Percentiles rank a stretch among this genome's conserved stretches.
Conservation (phyloP, 2,329 filamentous ascomycete genomes). For the Colletotrichum cereale region DNA sequence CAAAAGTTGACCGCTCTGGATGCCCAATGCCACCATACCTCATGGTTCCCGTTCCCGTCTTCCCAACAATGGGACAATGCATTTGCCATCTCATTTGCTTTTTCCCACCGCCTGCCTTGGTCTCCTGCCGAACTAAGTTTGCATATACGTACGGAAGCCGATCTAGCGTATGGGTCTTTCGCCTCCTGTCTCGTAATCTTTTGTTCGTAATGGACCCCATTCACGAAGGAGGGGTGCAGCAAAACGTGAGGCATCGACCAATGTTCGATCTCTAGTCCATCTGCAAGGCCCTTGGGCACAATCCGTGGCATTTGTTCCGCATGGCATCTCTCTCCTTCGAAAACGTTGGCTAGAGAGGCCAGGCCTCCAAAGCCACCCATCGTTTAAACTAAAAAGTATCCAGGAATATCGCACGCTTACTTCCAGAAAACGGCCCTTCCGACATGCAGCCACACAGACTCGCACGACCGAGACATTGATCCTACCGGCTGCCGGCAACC, state of each 20-base stretch:
- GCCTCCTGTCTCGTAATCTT: slow-evolving; percentile 13
- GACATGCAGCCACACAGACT: slow-evolving; percentile 34
- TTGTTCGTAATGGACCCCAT: slow-evolving; percentile 5
- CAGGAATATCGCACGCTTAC: slow-evolving; percentile 11
- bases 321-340: not conserved
- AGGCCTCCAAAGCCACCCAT: slow-evolving; percentile 2
- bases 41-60: slow-evolving; percentile 10
- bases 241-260: slow-evolving; percentile 24
- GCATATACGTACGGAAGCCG: slow-evolving; percentile 17
- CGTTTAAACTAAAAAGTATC: slow-evolving; percentile 1
- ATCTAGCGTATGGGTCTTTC: not conserved
- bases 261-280: slow-evolving; percentile 25
- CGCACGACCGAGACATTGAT: slow-evolving; percentile 15
- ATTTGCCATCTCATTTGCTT: slow-evolving; percentile 27
- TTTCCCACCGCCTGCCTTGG: slow-evolving; percentile 4
- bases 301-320: slow-evolving; percentile 9
- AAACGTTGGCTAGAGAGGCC: not conserved
- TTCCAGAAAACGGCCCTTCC: slow-evolving; percentile 27
- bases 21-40: slow-evolving; percentile 16
- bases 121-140: not conserved
- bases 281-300: slow-evolving; percentile 1
- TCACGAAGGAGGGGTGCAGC: slow-evolving; percentile 10
- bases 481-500: not conserved
- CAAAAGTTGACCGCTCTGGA: slow-evolving; percentile 21
- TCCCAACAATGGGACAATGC: slow-evolving; percentile 35